phyloP scores from a whole-genome alignment of 1,284 basidiomycete genomes.

The Heterobasidion parviporum region DNA sequence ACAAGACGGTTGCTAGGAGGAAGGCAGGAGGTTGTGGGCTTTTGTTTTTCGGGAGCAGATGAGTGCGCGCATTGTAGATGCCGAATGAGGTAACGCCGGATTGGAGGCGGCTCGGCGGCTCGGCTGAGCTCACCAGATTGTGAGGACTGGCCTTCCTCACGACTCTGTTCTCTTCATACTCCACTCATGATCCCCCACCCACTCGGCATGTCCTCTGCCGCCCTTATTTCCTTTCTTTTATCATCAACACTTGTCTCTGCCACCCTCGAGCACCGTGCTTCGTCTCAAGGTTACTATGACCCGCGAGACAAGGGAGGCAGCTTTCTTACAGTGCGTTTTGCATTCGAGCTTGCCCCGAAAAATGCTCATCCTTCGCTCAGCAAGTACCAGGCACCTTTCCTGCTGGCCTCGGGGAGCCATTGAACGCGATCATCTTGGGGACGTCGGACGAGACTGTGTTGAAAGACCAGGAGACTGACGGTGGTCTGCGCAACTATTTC shows the following conservation, averaged over 20 bases:
- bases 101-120: neutral
- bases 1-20: neutral
- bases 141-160: too few species aligned
- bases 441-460: slow-evolving; percentile 72
- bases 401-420: slow-evolving; percentile 76
- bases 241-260: slow-evolving; percentile 15
- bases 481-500: slow-evolving; percentile 79
- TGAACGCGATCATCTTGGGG: slow-evolving; percentile 84
- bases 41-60: neutral
- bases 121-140: neutral
- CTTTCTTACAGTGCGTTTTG: slow-evolving; percentile 38
- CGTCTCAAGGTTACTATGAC: slow-evolving; percentile 35
- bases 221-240: slow-evolving; percentile 17
- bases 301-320: slow-evolving; percentile 32
- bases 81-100: neutral
- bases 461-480: slow-evolving; percentile 48
- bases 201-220: slow-evolving; percentile 19
- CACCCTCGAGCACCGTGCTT: slow-evolving; percentile 11
- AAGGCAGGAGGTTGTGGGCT: neutral
- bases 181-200: slow-evolving; percentile 9
- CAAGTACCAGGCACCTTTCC: slow-evolving; percentile 59
- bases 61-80: neutral
- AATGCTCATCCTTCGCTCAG: slow-evolving; percentile 22
- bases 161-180: neutral
- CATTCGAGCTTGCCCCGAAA: neutral